Evolutionary conservation across 495 filamentous ascomycete species (phyloP).

Genomic region (Xylaria acuta): DNA sequence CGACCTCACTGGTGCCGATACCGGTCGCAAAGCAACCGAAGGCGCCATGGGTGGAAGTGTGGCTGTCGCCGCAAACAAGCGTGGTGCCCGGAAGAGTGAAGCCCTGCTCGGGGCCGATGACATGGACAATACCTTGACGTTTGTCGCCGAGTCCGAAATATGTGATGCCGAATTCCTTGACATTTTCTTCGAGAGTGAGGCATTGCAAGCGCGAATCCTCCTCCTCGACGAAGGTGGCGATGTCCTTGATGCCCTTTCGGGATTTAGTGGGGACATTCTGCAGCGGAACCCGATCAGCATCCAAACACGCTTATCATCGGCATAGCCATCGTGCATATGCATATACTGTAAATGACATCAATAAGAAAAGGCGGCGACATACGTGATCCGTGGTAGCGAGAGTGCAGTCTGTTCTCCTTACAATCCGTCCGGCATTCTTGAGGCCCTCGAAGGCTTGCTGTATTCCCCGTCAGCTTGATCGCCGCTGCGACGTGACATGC

Average conservation of each 20-base stretch:
- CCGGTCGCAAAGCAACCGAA: constrained; percentile 96
- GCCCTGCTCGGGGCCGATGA: constrained; percentile 98
- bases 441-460: constrained; percentile 97
- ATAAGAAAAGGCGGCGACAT: constrained; percentile 45
- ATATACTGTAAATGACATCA: constrained; percentile 22
- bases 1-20: constrained; percentile 97
- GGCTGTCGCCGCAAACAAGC: constrained; percentile 95
- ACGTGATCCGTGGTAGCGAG: constrained; percentile 97
- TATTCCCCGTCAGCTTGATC: constrained; percentile 21
- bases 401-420: constrained; percentile 94
- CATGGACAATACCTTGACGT: constrained; percentile 96
- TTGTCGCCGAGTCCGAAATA: constrained; percentile 98
- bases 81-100: constrained; percentile 98
- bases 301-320: constrained; percentile 10
- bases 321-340: constrained; percentile 26
- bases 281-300: constrained; percentile 19
- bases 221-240: constrained; percentile 87
- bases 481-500: constrained; percentile 8
- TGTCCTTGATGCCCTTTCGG: constrained; percentile 86
- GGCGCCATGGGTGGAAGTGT: constrained; percentile 97
- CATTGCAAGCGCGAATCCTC: constrained; percentile 93
- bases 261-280: constrained; percentile 93
- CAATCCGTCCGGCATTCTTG: constrained; percentile 81
- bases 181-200: constrained; percentile 94
- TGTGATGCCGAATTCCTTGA: constrained; percentile 93